Evolutionary conservation across 1,284 basidiomycete species (phyloP).

Genomic region (Ustilago cynodontis): DNA sequence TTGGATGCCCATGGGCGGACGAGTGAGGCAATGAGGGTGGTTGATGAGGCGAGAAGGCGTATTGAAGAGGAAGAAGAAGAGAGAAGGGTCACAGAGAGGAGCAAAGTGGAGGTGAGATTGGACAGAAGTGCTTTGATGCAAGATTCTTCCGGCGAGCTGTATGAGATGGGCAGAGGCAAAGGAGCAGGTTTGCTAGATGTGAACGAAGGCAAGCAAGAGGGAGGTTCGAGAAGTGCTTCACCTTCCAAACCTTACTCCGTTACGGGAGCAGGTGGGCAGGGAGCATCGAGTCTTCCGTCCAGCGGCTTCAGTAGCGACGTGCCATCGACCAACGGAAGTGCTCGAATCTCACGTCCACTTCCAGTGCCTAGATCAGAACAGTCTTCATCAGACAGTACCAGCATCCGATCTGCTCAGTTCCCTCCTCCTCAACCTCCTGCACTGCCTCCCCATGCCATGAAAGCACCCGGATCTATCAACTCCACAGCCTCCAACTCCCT

Average conservation of each 20-base stretch:
- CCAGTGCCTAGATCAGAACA: slow-evolving; percentile 35
- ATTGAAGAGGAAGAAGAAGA: slow-evolving; percentile 56
- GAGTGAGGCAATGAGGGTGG: slow-evolving; percentile 29
- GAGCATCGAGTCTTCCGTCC: background rate
- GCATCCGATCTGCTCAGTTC: slow-evolving; percentile 15
- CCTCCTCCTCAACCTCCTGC: background rate
- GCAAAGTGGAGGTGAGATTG: slow-evolving; percentile 48
- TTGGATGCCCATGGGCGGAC: slow-evolving; percentile 54
- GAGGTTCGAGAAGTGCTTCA: slow-evolving; percentile 11
- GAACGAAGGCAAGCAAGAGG: background rate
- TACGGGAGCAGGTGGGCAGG: background rate
- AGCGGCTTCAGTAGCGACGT: slow-evolving; percentile 6
- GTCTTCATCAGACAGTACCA: slow-evolving; percentile 31
- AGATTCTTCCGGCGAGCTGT: slow-evolving; percentile 36
- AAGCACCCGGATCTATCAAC: slow-evolving; percentile 7
- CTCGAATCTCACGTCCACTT: slow-evolving; percentile 23
- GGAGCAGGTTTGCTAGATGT: background rate
- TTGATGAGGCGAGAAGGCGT: slow-evolving; percentile 43
- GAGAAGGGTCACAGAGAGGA: slow-evolving; percentile 46
- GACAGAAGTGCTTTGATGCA: slow-evolving; percentile 50
- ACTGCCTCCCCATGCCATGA: background rate
- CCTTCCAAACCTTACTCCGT: background rate
- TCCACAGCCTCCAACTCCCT: slow-evolving; percentile 7
- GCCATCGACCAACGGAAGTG: background rate
- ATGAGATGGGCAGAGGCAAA: slow-evolving; percentile 21